phyloP scores from a whole-genome alignment of 23 red algal species.

The Rhodosorus marinus region DNA sequence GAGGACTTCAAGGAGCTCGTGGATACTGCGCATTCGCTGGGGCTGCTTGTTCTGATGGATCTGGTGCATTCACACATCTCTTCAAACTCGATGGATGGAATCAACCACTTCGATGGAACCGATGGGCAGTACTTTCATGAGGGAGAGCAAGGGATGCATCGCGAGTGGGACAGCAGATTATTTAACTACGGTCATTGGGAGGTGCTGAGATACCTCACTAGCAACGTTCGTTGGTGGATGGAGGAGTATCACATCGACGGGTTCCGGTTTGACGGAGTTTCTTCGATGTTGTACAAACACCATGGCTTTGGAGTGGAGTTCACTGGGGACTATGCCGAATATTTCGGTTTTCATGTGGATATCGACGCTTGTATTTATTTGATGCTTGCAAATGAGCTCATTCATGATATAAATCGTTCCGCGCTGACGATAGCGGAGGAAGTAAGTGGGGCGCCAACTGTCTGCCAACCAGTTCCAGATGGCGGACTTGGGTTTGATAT shows the following conservation, averaged over 20 bases:
- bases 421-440: constrained; percentile 91
- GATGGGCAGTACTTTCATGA: constrained; percentile 97
- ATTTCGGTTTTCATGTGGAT: constrained; percentile 94
- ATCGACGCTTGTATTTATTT: constrained; percentile 96
- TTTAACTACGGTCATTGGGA: constrained; percentile 99
- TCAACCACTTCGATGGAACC: constrained; percentile 94
- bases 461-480: constrained; percentile 65
- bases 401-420: constrained; percentile 47
- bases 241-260: constrained; percentile 99
- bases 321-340: constrained; percentile 80
- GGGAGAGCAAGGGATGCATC: constrained; percentile 72
- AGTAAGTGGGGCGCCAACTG: constrained; percentile 89
- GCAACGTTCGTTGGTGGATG: constrained; percentile 89
- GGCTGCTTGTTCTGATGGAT: constrained; percentile 90
- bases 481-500: constrained; percentile 95
- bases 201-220: constrained; percentile 77
- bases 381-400: constrained; percentile 84
- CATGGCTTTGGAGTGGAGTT: constrained; percentile 80
- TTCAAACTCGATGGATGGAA: constrained; percentile 87
- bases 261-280: constrained; percentile 97
- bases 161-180: constrained; percentile 69
- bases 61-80: constrained; percentile 88
- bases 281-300: constrained; percentile 92
- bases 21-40: constrained; percentile 60
- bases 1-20: constrained; percentile 93